These are phyloP conservation scores for Aspergillus hiratsukae DNA, from an alignment of 2,329 filamentous ascomycete species.

Conservation along the genomic window DNA sequence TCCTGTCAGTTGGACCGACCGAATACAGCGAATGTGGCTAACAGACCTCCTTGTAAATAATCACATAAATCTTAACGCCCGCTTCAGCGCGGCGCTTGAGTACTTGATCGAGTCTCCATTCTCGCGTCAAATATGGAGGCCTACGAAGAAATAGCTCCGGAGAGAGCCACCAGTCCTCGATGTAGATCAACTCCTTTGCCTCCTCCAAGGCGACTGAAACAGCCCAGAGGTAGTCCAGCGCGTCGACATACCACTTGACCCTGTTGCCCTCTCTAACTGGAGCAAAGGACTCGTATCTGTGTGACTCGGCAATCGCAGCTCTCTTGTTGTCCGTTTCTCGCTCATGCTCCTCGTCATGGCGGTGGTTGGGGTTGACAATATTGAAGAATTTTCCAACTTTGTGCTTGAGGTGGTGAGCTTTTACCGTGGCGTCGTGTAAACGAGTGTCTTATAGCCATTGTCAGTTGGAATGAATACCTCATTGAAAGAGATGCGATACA, in stretches of 20 bases:
- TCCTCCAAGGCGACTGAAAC: constrained; percentile 85
- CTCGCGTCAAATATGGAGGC: constrained; percentile 74
- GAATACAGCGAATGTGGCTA: neutral
- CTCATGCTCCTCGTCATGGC: constrained; percentile 92
- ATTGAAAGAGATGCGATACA: neutral
- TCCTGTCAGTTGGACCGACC: constrained; percentile 4
- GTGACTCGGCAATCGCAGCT: constrained; percentile 62
- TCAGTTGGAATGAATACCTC: constrained; percentile 1
- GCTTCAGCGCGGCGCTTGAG: constrained; percentile 85
- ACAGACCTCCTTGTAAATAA: constrained; percentile 78
- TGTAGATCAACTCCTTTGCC: constrained; percentile 91
- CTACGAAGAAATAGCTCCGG: constrained; percentile 81
- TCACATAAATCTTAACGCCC: constrained; percentile 90
- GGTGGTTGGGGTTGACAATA: constrained; percentile 77
- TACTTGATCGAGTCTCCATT: constrained; percentile 81
- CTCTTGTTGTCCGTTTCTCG: constrained; percentile 77
- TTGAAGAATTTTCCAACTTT: constrained; percentile 62
- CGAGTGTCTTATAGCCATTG: constrained; percentile 25
- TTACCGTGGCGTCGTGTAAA: constrained; percentile 43
- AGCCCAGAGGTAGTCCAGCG: constrained; percentile 91
- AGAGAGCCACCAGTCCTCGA: constrained; percentile 95
- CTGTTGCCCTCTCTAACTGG: constrained; percentile 80
- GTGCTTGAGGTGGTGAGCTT: constrained; percentile 56
- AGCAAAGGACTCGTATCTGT: constrained; percentile 88
- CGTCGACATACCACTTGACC: constrained; percentile 97